Conservation (phyloP, 805 yeast genomes). For the Saccharomyces jurei region DNA sequence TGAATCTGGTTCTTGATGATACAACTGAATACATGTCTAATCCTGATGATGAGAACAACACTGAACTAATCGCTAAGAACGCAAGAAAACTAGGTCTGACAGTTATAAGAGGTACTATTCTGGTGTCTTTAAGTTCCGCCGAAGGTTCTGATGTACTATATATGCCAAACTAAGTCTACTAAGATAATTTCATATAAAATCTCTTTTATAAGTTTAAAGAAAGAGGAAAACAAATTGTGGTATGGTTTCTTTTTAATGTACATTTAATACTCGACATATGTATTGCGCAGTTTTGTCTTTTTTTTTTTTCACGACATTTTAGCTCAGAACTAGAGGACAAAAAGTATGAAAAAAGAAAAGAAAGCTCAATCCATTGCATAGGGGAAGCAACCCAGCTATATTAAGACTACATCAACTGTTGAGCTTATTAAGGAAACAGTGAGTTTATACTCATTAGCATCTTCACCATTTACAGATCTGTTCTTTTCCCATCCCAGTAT, state of each 20-base stretch:
- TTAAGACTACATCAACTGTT: background rate
- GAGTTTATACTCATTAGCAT: background rate
- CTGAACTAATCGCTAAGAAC: conserved; percentile 39
- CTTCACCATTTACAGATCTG: background rate
- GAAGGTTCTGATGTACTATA: conserved; percentile 29
- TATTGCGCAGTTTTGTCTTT: background rate
- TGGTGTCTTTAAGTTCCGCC: conserved; percentile 38
- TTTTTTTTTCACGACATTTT: background rate
- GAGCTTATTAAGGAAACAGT: background rate
- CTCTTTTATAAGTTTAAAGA: background rate
- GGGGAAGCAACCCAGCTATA: background rate
- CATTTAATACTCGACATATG: background rate
- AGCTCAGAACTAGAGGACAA: background rate
- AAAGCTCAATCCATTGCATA: background rate
- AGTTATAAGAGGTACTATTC: conserved; percentile 77
- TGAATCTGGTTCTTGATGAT: conserved; percentile 70
- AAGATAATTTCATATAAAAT: background rate
- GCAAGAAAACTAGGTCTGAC: conserved; percentile 69
- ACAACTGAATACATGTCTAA: conserved; percentile 54
- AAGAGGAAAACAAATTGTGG: background rate
- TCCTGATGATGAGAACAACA: conserved; percentile 59
- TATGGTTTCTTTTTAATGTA: no score
- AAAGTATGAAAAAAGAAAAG: background rate
- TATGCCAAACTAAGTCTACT: conserved; percentile 13
- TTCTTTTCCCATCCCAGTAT: background rate